Base-by-base conservation (phyloP, 805 yeast species). In the Geotrichum ghanense region DNA sequence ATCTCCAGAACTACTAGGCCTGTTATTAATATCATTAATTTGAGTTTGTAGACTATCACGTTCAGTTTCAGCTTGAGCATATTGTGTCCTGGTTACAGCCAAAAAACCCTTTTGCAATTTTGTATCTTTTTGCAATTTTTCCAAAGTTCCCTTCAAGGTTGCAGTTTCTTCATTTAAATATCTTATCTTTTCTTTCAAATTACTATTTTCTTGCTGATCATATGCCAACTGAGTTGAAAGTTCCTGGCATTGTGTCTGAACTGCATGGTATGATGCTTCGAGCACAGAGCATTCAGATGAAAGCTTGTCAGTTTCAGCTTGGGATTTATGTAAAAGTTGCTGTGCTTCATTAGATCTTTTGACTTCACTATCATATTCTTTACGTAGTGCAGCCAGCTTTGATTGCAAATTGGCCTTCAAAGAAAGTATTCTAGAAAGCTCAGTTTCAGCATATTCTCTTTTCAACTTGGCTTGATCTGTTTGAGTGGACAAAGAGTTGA, bases 311-410 rank as follows among this genome's bases (percentile, higher is more conserved):
- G 81, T 73, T 57, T 88, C 95, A 46, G 69, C 71, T 42, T 72
- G 76, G 0, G 88, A 75, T 5, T 72, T 64, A n/a, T 65, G 63
- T 53, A 87, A 70, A 35, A 74, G 71, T 10, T 72, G 63, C 62
- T 88, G 90, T 37, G 85, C 83, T 51, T 79, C 77, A 50, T 78
- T 78, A 23, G 83, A 87, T 60, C 81, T 85, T 51, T 76, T 71
- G 4, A 81, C 83, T 61, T 90, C 96, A 48, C 75, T 75, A 34
- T 87, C 89, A 58, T 88, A 88, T 6, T 83, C 75, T 0, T 76
- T 68, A 54, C 85, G 75, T 55, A 89, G 70, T 48, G 73, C 74
- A 22, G 72, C 63, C 52, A 92, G 72, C 64, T 85, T 85, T n/a
- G 70, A 58, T 56, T 83, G 84, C 50, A 88, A 83, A 14, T 83